Evolutionary conservation across 805 yeast species (phyloP), one percentile per base, ranked within the genome.

Genomic region (Kuraishia piskuri): DNA sequence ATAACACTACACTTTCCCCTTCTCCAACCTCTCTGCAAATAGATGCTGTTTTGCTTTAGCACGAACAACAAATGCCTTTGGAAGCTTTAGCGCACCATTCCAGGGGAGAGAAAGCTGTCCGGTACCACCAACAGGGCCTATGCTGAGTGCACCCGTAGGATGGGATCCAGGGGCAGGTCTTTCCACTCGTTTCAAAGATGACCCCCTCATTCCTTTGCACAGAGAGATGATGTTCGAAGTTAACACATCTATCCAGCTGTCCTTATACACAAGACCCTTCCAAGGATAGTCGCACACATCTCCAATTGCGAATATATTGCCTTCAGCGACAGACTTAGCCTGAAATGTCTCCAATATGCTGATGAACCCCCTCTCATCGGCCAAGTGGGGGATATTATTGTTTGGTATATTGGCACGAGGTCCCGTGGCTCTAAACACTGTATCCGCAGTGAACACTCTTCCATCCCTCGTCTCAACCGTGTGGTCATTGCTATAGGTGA

Each of bases 301-400:
- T 14, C 73, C 74, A 51, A 68, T 59, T 2, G 71, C 67, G 53
- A 68, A 69, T 2, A 68, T 57, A 36, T 60, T 58, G n/a, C 63
- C 62, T 46, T 37, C 54, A 0, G 57, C 17, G 19, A 52, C 50
- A 2, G 56, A 60, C 17, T 26, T 46, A 1, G 60, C 57, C 52
- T 61, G 64, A 50, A 65, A 63, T 1, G 63, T 61, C 6, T 58
- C 58, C 10, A 58, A 44, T 14, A 64, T 58, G 8, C 51, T 50
- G 20, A 59, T 46, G 44, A 56, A 57, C 12, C 55, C 56, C 12
- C 49, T 52, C n/a, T 37, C 50, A 47, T 59, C 57, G 21, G 52
- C 50, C 40, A 59, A 46, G 19, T 48, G 48, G 9, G 50, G 4
- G 7, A 52, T 52, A 12, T 46, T 8, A 1, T 23, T 21, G 17